Evolutionary conservation across 148 eudicot genomes (phyloP), one percentile per base, ranked within the genome.

Genomic region (Nepenthes gracilis): DNA sequence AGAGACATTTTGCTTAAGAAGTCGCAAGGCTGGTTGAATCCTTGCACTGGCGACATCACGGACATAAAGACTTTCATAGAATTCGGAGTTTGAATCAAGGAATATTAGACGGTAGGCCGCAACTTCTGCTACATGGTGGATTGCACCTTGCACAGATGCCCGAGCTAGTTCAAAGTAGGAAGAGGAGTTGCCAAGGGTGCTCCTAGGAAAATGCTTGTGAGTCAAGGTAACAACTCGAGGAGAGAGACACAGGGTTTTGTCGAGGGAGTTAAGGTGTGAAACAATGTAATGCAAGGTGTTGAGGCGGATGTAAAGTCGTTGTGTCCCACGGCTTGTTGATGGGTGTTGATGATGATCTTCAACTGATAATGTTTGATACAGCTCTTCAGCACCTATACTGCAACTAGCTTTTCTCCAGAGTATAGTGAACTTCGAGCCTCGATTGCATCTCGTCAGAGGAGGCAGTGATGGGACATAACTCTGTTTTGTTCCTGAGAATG

Each of bases 311-410:
- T 88, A 88, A 15, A 88, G 80, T 60, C 99, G 91, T 69, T 93
- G 99, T 0, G 99, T 93, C 2, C 96, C 96, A 1, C 99, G 82
- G 49, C 99, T 88, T 1, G 99, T 93, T 35, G 99, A 86, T 37
- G 96, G 96, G 9, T 92, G 87, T 6, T 89, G 76, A 49, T 86
- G 77, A 54, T 80, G 80, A 4, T 72, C 83, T 67, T 92, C 95
- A 4, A 69, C 64, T 2, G 67, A 1, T 59, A 66, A 64, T 23
- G 55, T 49, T 7, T 66, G 75, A 56, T 82, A 67, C 36, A 72
- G 57, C 23, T 77, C 83, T 1, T 78, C 75, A 10, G 62, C 47
- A 34, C 80, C 75, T 2, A 79, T 81, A 12, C 74, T 74, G 66
- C 90, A 86, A 32, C 81, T 84, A 1, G 99, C 89, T 61, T 60